A percentile compares a stretch with the other conserved stretches of the same genome.
Conservation (phyloP, 768 basidiomycete genomes). For the Lenzites betulinus region DNA sequence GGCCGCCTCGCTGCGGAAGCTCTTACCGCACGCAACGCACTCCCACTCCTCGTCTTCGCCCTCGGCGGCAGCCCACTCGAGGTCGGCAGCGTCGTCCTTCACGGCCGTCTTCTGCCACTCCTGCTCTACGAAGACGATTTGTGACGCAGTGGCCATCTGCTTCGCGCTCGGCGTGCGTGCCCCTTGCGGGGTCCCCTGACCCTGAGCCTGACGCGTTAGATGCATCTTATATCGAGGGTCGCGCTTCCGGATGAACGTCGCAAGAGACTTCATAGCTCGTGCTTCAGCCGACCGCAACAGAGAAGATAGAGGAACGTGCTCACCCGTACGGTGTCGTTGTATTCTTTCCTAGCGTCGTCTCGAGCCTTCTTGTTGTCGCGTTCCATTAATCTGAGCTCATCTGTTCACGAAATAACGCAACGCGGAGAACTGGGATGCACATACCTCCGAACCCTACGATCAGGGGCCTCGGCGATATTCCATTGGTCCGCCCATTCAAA, state of each 20-base stretch:
- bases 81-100: slow-evolving; percentile 52
- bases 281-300: not conserved
- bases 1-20: slow-evolving; percentile 87
- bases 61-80: slow-evolving; percentile 76
- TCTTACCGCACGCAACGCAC: slow-evolving; percentile 92
- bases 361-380: slow-evolving; percentile 93
- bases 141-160: slow-evolving; percentile 30
- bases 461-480: slow-evolving; percentile 82
- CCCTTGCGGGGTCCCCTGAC: slow-evolving; percentile 19
- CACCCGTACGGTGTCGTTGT: slow-evolving; percentile 89
- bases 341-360: slow-evolving; percentile 85
- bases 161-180: slow-evolving; percentile 27
- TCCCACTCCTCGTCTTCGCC: slow-evolving; percentile 84
- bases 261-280: slow-evolving; percentile 54
- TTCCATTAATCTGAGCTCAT: slow-evolving; percentile 78
- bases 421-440: slow-evolving; percentile 13
- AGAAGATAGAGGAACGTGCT: slow-evolving; percentile 27
- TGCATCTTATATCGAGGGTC: slow-evolving; percentile 85
- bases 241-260: slow-evolving; percentile 77
- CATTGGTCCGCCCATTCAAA: slow-evolving; percentile 89
- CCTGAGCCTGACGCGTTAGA: slow-evolving; percentile 49
- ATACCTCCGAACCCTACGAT: slow-evolving; percentile 79
- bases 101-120: slow-evolving; percentile 77
- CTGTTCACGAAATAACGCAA: not conserved
- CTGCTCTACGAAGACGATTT: slow-evolving; percentile 71